These are phyloP conservation scores for Pterulicium gracile DNA, from an alignment of 1,284 basidiomycete species.

Conservation along the genomic window DNA sequence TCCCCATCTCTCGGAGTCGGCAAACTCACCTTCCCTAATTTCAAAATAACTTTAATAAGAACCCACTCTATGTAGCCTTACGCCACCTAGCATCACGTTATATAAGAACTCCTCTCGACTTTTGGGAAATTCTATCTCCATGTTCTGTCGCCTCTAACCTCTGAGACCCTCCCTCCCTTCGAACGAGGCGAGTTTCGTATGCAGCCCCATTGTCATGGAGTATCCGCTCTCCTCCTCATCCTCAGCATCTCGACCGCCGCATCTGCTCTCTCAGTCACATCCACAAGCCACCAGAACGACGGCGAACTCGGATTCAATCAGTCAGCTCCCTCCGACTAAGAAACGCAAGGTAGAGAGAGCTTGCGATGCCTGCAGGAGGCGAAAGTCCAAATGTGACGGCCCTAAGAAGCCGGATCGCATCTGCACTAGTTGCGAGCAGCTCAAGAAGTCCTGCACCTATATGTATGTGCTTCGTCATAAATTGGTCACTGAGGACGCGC, in stretches of 20 bases:
- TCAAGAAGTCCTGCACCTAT: constrained; percentile 62
- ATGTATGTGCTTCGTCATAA: too few relatives aligned
- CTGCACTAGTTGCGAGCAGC: constrained; percentile 67
- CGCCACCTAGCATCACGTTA: too few relatives aligned
- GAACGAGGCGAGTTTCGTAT: constrained; percentile 5
- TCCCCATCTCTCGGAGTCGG: too few relatives aligned
- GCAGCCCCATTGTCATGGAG: constrained; percentile 10
- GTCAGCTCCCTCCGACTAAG: constrained; percentile 19
- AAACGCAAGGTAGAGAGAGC: constrained; percentile 55
- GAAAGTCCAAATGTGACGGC: constrained; percentile 65
- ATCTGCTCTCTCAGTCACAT: neutral
- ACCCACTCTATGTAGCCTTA: too few relatives aligned
- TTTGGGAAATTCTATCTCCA: too few relatives aligned
- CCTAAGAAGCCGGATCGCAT: constrained; percentile 43
- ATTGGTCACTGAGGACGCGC: too few relatives aligned
- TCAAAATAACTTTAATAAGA: too few relatives aligned
- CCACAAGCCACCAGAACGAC: neutral
- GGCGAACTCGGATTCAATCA: neutral
- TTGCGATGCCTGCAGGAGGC: constrained; percentile 58
- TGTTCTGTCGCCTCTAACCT: constrained; percentile 5
- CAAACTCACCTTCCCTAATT: too few relatives aligned
- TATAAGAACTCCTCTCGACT: too few relatives aligned
- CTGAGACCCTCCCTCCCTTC: constrained; percentile 10
- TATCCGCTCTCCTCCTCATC: too few relatives aligned
- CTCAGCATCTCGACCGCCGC: too few relatives aligned